Conservation (phyloP, 1,284 basidiomycete genomes). For the Cutaneotrichosporon sp. region DNA sequence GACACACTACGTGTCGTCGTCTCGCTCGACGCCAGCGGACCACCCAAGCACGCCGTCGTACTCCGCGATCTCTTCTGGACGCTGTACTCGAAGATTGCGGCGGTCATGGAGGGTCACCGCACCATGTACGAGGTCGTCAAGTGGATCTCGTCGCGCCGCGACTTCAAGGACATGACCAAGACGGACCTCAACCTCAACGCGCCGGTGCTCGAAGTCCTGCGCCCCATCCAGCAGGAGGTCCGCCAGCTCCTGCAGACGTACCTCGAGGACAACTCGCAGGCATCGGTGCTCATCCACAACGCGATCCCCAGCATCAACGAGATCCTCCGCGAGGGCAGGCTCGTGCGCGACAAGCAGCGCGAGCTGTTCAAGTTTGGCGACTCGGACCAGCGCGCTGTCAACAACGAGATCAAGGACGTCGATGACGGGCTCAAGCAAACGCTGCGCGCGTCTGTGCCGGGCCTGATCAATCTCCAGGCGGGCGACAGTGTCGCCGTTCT, state of each 20-base stretch:
- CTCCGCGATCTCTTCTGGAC: conserved; percentile 96
- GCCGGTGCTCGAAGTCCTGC: conserved; percentile 87
- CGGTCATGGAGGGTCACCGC: conserved; percentile 89
- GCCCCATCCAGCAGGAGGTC: conserved; percentile 87
- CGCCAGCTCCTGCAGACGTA: conserved; percentile 87
- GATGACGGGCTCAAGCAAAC: conserved; percentile 85
- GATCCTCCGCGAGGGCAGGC: conserved; percentile 79
- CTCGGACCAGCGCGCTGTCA: conserved; percentile 71
- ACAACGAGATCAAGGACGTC: conserved; percentile 68
- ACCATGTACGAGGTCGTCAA: conserved; percentile 89
- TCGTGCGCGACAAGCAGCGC: conserved; percentile 73
- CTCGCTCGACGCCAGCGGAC: conserved; percentile 70
- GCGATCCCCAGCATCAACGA: conserved; percentile 93
- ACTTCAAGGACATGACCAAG: conserved; percentile 80
- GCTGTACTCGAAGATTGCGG: conserved; percentile 92
- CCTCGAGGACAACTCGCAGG: conserved; percentile 82
- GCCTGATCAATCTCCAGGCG: conserved; percentile 65
- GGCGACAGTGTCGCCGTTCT: conserved; percentile 59
- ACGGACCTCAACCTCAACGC: conserved; percentile 65
- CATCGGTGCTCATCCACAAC: conserved; percentile 72
- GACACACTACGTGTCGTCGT: conserved; percentile 65
- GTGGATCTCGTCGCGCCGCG: conserved; percentile 80
- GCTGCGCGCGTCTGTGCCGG: conserved; percentile 88
- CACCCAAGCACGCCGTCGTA: conserved; percentile 77
- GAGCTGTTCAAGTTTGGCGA: conserved; percentile 85